Base-by-base conservation (phyloP, 2,329 filamentous ascomycete species). In the Fusarium albidum region DNA sequence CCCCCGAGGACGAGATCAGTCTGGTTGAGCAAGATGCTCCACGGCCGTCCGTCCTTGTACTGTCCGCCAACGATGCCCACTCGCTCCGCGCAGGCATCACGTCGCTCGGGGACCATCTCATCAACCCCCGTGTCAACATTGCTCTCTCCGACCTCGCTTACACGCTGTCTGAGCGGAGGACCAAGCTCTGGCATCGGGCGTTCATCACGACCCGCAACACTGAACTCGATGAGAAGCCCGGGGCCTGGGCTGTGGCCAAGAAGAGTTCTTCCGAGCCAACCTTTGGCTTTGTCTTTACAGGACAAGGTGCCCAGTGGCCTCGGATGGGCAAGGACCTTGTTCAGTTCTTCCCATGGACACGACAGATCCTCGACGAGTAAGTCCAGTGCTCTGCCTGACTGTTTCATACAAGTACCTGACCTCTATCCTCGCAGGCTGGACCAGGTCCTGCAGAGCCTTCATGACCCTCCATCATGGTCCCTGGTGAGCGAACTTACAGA, bases 251-350 rank as follows among this genome's bases (percentile, higher is more conserved):
- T 34, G 38, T 35, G 38, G 46, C 33, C 32, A 50, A 49, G 46
- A 41, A 44, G 33, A 31, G 45, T 10, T 26, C 37, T 6, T 28
- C 47, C 14, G 25, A 29, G 17, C 48, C 61, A 2, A 58, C 46
- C 9, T 43, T 67, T 33, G 61, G 53, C 3, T 67, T 65, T 7
- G 65, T 75, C 0, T 75, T 75, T 41, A 73, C 68, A 7, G 73
- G 73, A 6, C 73, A 76, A 28, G 73, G 73, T 10, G 71, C 73
- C 1, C 73, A 76, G 35, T 75, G 69, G 68, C 41, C 51, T 6
- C 52, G 46, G 3, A 75, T 76, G 73, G 73, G 71, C 4, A 51
- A 50, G 7, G 68, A 70, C 15, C 57, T 75, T 7, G 43, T 70
- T 3, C 14, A 40, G 2, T 48, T n/a, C 8, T 57, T 48, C 28